A percentile compares a stretch with the other conserved stretches of the same genome.
These are phyloP conservation scores for Alternaria novae-zelandiae DNA, from an alignment of 2,329 filamentous ascomycete species.

Conservation along the genomic window DNA sequence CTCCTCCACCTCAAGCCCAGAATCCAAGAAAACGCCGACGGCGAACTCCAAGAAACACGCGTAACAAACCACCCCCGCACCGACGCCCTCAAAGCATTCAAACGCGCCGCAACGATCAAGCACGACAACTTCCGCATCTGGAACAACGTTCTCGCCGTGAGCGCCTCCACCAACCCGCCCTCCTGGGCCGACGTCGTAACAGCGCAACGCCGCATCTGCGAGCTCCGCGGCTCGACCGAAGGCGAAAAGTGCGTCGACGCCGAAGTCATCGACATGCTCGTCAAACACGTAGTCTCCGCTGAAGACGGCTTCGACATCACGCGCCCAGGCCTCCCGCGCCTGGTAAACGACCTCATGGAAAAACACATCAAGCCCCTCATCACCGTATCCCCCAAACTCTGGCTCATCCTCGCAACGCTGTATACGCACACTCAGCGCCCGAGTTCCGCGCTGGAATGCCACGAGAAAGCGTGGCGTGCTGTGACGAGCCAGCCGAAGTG, in stretches of 20 bases:
- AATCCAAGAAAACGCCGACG: constrained; percentile 40
- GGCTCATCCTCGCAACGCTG: constrained; percentile 74
- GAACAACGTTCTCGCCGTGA: constrained; percentile 93
- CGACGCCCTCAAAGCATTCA: constrained; percentile 83
- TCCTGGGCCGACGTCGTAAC: constrained; percentile 77
- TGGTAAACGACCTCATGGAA: constrained; percentile 76
- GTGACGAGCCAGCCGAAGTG: constrained; percentile 63
- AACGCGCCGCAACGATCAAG: constrained; percentile 82
- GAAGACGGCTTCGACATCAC: constrained; percentile 49
- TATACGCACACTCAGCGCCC: constrained; percentile 77
- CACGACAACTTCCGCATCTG: constrained; percentile 91
- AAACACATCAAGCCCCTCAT: constrained; percentile 80
- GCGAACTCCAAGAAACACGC: constrained; percentile 47
- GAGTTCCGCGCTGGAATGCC: constrained; percentile 75
- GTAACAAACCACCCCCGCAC: constrained; percentile 59
- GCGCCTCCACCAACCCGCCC: constrained; percentile 76
- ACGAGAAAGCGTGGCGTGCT: constrained; percentile 89
- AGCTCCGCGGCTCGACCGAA: constrained; percentile 68
- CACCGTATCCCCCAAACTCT: constrained; percentile 77
- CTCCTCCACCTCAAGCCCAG: constrained; percentile 71
- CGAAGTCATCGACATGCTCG: constrained; percentile 72
- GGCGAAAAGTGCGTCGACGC: constrained; percentile 81
- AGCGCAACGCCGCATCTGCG: constrained; percentile 76
- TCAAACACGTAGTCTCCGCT: constrained; percentile 69
- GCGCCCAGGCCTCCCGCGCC: constrained; percentile 60